phyloP scores from a whole-genome alignment of 2,329 filamentous ascomycete genomes.

The Microthyrium microscopicum region DNA sequence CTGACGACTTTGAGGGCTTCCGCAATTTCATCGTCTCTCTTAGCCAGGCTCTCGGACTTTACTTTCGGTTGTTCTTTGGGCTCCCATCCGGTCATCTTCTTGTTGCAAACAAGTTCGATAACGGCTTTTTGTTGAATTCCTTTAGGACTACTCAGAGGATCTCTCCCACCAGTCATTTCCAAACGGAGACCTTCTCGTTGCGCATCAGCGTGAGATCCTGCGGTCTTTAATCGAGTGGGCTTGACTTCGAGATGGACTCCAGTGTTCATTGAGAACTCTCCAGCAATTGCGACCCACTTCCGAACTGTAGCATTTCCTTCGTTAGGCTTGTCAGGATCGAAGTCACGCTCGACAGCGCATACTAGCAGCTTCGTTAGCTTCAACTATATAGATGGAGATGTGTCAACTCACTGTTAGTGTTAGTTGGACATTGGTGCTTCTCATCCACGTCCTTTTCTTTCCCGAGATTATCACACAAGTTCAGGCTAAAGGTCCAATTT shows the following conservation, averaged over 20 bases:
- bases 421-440: conserved; percentile 47
- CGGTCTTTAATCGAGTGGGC: conserved; percentile 47
- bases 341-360: conserved; percentile 10
- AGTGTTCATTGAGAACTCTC: conserved; percentile 43
- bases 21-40: conserved; percentile 15
- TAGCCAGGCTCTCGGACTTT: conserved; percentile 12
- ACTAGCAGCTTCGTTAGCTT: not conserved
- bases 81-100: conserved; percentile 24
- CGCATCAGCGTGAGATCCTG: conserved; percentile 45
- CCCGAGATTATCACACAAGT: conserved; percentile 55
- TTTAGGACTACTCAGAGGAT: conserved; percentile 28
- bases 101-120: conserved; percentile 73
- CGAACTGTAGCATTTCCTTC: conserved; percentile 15
- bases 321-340: conserved; percentile 31
- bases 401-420: conserved; percentile 44
- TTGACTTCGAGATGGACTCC: conserved; percentile 47
- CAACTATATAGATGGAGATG: not conserved
- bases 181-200: conserved; percentile 56
- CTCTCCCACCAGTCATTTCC: conserved; percentile 44
- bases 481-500: conserved; percentile 70
- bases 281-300: conserved; percentile 56
- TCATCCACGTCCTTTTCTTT: conserved; percentile 39
- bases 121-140: conserved; percentile 51
- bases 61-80: conserved; percentile 13
- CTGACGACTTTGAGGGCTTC: conserved; percentile 57